A percentile compares a stretch with the other conserved stretches of the same genome.
Evolutionary conservation across 192 early-diverging fungal genomes (phyloP).

Genomic region (Endogone sp.): DNA sequence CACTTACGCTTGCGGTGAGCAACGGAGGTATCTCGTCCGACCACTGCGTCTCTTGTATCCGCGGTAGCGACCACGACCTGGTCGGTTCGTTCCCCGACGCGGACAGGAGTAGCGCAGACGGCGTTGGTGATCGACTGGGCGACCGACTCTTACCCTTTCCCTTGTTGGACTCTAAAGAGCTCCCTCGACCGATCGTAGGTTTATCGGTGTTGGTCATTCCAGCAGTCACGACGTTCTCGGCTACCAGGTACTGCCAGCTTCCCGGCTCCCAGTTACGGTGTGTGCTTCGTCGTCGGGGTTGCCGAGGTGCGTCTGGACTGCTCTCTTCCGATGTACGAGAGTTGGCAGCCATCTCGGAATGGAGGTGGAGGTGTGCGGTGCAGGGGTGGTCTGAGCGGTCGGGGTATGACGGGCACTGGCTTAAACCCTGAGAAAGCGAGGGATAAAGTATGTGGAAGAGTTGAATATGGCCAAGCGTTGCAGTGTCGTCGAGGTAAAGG

Average conservation of each 20-base stretch:
- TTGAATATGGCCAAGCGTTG: background rate
- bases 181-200: background rate
- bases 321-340: background rate
- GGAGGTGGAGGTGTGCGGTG: background rate
- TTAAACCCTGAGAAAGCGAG: background rate
- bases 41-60: background rate
- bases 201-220: background rate
- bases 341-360: background rate
- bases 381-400: background rate
- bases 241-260: background rate
- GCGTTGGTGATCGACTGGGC: no score
- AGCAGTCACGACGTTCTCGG: background rate
- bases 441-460: background rate
- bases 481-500: background rate
- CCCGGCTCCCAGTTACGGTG: background rate
- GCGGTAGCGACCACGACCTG: background rate
- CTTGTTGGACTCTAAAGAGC: background rate
- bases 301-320: background rate
- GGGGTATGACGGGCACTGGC: background rate
- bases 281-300: background rate
- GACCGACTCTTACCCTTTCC: background rate
- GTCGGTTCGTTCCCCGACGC: background rate
- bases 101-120: no score
- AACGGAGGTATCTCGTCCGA: background rate
- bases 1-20: background rate